Evolutionary conservation across 1,139 yeast species (phyloP).

Genomic region (Kurtzmaniella natalensis): DNA sequence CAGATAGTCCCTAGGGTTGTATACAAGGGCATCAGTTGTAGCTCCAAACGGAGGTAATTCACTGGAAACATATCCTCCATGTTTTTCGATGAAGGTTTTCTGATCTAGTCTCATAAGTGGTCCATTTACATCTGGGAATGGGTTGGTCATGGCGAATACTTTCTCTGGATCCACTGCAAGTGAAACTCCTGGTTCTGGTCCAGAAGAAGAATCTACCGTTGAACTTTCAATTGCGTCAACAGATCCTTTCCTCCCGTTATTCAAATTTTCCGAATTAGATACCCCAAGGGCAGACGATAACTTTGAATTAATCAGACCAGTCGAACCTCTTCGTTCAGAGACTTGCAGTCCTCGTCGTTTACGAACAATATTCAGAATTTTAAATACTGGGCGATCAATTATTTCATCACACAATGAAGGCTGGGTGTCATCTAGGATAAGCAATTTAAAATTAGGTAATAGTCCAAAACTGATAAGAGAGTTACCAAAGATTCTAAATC

Average conservation of each 20-base stretch:
- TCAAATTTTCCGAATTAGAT: too few species aligned
- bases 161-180: background rate
- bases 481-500: slow-evolving; percentile 40
- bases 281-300: too few species aligned
- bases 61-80: slow-evolving; percentile 23
- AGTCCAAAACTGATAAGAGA: slow-evolving; percentile 28
- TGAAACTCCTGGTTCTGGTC: background rate
- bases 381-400: slow-evolving; percentile 28
- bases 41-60: slow-evolving; percentile 40
- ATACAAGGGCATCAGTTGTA: slow-evolving; percentile 27
- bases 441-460: slow-evolving; percentile 30
- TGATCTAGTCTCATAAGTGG: slow-evolving; percentile 14
- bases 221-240: too few species aligned
- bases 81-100: slow-evolving; percentile 8
- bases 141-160: slow-evolving; percentile 18
- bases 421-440: slow-evolving; percentile 30
- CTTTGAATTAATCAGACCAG: background rate
- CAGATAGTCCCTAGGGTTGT: slow-evolving; percentile 12
- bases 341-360: slow-evolving; percentile 8
- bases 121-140: slow-evolving; percentile 24
- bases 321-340: slow-evolving; percentile 6
- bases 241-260: background rate
- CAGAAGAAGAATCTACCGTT: background rate
- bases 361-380: slow-evolving; percentile 22
- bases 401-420: slow-evolving; percentile 36